phyloP scores from a whole-genome alignment of 352 stramenopile species.

The Pythium rishiriense region DNA sequence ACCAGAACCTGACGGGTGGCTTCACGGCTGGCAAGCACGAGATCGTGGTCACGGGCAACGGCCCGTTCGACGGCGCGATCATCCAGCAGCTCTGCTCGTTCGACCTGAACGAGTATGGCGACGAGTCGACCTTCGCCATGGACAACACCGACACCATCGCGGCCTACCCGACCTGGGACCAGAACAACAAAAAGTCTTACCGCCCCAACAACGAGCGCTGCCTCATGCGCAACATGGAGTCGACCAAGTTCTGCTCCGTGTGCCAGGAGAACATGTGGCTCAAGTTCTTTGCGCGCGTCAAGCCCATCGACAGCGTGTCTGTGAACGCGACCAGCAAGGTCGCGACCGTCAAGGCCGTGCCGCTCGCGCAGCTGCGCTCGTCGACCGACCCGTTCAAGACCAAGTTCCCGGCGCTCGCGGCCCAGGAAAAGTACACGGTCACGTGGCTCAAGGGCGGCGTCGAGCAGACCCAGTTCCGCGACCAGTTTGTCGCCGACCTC shows the following conservation, averaged over 20 bases:
- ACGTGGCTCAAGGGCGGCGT: constrained; percentile 26
- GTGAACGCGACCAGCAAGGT: constrained; percentile 15
- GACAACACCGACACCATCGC: constrained; percentile 30
- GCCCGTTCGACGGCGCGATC: constrained; percentile 25
- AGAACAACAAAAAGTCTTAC: constrained; percentile 31
- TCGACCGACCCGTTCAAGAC: constrained; percentile 28
- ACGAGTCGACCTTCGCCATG: constrained; percentile 27
- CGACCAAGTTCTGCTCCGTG: constrained; percentile 37
- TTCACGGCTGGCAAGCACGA: constrained; percentile 28
- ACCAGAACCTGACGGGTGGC: constrained; percentile 22
- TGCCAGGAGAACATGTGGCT: constrained; percentile 46
- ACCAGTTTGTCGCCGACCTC: constrained; percentile 25
- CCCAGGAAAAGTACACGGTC: constrained; percentile 33
- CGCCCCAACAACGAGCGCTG: constrained; percentile 39
- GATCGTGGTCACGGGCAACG: constrained; percentile 33
- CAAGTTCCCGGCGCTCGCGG: constrained; percentile 25
- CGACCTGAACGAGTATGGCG: constrained; percentile 35
- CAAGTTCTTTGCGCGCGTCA: constrained; percentile 33
- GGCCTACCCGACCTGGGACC: constrained; percentile 36
- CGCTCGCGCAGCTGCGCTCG: constrained; percentile 30
- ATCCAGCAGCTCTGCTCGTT: constrained; percentile 40
- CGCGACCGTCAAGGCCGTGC: constrained; percentile 32
- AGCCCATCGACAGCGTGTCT: constrained; percentile 35
- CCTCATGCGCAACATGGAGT: constrained; percentile 47
- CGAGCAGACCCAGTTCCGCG: constrained; percentile 22